Base-by-base conservation (phyloP, 345 rosid species). In the Linum trigynum region DNA sequence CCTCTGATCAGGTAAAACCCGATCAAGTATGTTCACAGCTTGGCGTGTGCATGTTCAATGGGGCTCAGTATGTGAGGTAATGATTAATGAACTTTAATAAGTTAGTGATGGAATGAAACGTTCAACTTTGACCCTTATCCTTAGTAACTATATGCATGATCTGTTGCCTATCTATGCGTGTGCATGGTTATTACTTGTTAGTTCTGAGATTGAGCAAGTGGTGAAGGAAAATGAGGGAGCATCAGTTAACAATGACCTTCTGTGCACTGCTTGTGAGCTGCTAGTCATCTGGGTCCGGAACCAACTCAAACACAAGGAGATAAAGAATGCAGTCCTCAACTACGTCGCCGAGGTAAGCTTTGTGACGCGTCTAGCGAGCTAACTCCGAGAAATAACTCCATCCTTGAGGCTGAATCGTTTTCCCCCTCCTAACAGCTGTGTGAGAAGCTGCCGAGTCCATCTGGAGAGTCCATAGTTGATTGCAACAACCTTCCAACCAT, bases 401-500 rank as follows among this genome's bases (percentile, higher is more conserved):
- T 45, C 7, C 5, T 35, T 10, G 50, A 15, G 38, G 15, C 35
- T 38, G 5, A 53, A 7, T 35, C 59, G 23, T 50, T 68, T 51
- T 5, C 45, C 57, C 7, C 16, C 65, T 38, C 16, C 65, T 38
- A 17, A 67, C 82, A 86, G 88, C 76, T 90, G 8, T 90, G 94
- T 14, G 82, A 87, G 64, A 87, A 81, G 78, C 64, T 87, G 40
- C 91, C 90, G 2, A 87, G 85, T 74, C 97, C 90, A 0, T 75
- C 71, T 72, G 90, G 86, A 9, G 86, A 85, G 61, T 81, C 94
- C 1, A 50, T 70, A 5, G 71, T 87, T 2, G 87, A 87, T 62
- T 85, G 95, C 40, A 58, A 56, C 10, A 74, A 65, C 58, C 71
- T 87, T 39, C 42, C 81, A 32, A 45, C 12, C 77, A 79, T 87